Conservation (phyloP, 352 stramenopile genomes). For the Pythium folliculosum region DNA sequence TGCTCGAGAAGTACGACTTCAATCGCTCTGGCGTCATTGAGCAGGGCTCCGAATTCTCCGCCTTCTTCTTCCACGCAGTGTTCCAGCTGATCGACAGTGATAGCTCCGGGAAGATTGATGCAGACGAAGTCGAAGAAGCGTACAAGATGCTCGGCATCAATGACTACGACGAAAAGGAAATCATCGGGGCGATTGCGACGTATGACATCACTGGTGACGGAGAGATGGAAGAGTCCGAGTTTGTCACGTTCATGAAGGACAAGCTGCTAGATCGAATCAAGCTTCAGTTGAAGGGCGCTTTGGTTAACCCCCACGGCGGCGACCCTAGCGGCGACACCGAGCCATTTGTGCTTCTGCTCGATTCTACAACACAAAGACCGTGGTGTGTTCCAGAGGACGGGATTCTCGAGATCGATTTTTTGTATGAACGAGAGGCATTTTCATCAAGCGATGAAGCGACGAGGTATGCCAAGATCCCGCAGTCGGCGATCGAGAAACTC, state of each 20-base stretch:
- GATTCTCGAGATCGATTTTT: slow-evolving; percentile 70
- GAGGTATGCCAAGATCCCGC: slow-evolving; percentile 60
- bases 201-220: slow-evolving; percentile 79
- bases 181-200: slow-evolving; percentile 56
- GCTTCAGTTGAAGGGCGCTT: slow-evolving; percentile 31
- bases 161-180: slow-evolving; percentile 64
- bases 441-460: slow-evolving; percentile 54
- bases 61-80: slow-evolving; percentile 72
- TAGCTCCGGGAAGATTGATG: slow-evolving; percentile 74
- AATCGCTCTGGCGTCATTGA: slow-evolving; percentile 52
- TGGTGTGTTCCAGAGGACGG: slow-evolving; percentile 71
- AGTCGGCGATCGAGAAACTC: slow-evolving; percentile 65
- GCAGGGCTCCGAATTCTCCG: slow-evolving; percentile 53
- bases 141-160: slow-evolving; percentile 71
- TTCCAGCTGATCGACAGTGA: slow-evolving; percentile 81
- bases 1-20: slow-evolving; percentile 59
- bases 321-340: neutral
- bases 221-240: slow-evolving; percentile 83
- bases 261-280: slow-evolving; percentile 64
- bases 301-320: neutral
- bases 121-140: slow-evolving; percentile 67
- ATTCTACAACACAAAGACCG: slow-evolving; percentile 54
- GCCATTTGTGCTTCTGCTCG: slow-evolving; percentile 38
- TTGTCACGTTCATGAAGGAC: slow-evolving; percentile 80
- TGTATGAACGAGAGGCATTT: slow-evolving; percentile 78